Conservation (phyloP, 345 rosid species). For the Eucalyptus curtisii region DNA sequence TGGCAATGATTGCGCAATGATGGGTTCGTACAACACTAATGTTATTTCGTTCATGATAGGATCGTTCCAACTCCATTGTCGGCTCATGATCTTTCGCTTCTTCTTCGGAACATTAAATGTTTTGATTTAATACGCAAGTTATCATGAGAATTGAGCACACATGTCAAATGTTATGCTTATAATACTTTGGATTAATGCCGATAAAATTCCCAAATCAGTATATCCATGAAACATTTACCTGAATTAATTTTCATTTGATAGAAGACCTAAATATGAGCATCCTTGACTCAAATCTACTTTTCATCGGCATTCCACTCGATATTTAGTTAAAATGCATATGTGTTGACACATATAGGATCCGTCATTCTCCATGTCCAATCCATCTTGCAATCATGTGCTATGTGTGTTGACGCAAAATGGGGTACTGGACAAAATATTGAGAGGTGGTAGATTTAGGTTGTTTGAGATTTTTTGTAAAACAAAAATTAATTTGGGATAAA, state of each 20-base stretch:
- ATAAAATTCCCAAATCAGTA: not conserved
- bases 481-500: not conserved
- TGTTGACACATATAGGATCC: fast-evolving
- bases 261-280: not conserved
- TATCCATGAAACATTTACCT: not conserved
- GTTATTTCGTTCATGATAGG: not conserved
- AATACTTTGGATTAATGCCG: not conserved
- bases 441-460: not conserved
- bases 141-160: not conserved
- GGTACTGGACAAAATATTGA: not conserved
- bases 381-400: not conserved
- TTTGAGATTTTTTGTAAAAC: not conserved
- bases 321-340: too few species aligned
- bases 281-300: not conserved
- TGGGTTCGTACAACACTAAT: not conserved
- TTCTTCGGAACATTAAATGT: not conserved
- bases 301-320: fast-evolving
- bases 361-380: not conserved
- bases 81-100: not conserved
- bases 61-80: not conserved
- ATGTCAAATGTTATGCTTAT: not conserved
- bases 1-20: not conserved
- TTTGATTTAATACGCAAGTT: not conserved
- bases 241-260: too few species aligned
- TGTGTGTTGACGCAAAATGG: not conserved